A percentile compares a stretch with the other conserved stretches of the same genome.
Conservation (phyloP, 2,329 filamentous ascomycete genomes). For the Ilyonectria robusta region DNA sequence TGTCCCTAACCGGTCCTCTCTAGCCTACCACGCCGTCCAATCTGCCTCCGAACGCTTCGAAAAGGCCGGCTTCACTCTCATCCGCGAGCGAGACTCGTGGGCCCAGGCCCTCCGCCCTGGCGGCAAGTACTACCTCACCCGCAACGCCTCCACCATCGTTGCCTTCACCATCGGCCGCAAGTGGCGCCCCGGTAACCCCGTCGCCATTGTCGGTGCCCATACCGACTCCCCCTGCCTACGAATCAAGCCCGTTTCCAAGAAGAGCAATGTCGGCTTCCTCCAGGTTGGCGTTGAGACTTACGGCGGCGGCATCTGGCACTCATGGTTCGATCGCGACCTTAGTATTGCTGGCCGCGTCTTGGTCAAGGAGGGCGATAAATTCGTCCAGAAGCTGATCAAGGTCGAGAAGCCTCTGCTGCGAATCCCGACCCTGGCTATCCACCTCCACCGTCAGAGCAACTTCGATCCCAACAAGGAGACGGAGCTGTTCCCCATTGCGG, state of each 20-base stretch:
- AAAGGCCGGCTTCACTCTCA: conserved; percentile 86
- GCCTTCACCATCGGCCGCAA: conserved; percentile 92
- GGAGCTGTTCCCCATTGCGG: conserved; percentile 93
- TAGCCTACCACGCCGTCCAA: conserved; percentile 94
- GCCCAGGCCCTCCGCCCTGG: conserved; percentile 83
- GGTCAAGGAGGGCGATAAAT: conserved; percentile 79
- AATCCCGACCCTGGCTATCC: conserved; percentile 94
- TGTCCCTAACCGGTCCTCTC: conserved; percentile 38
- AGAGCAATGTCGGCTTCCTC: conserved; percentile 86
- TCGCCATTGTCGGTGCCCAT: conserved; percentile 95
- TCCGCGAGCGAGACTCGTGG: conserved; percentile 95
- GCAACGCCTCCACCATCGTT: conserved; percentile 92
- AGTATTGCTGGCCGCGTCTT: conserved; percentile 91
- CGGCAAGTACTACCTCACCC: conserved; percentile 96
- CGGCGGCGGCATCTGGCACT: conserved; percentile 97
- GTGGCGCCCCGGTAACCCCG: conserved; percentile 92
- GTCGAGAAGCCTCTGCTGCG: conserved; percentile 91
- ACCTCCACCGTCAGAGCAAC: conserved; percentile 86
- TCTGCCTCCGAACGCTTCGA: conserved; percentile 82
- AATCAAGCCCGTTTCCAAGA: conserved; percentile 95
- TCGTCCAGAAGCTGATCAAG: conserved; percentile 89
- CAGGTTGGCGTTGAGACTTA: conserved; percentile 98
- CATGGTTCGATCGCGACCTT: conserved; percentile 97
- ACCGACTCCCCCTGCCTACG: conserved; percentile 95
- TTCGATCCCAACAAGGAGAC: conserved; percentile 98